Evolutionary conservation across 2,329 filamentous ascomycete genomes (phyloP), one percentile per base, ranked within the genome.

Genomic region (Aspergillus melleus): DNA sequence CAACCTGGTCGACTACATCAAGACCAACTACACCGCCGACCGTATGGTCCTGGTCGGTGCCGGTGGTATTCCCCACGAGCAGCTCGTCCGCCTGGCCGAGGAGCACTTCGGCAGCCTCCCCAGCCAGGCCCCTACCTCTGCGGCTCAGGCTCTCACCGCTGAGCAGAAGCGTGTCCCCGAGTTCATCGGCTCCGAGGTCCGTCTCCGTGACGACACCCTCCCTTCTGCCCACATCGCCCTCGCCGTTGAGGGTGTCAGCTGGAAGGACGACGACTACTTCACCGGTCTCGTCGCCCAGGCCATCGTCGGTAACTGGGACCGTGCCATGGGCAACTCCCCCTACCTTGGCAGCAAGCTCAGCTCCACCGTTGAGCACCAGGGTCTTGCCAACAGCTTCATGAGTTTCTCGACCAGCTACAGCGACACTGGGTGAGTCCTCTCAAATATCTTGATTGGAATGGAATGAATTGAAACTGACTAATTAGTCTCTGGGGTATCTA

Each of bases 351-450:
- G 92, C 90, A 97, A 96, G 86, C 91, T 99, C 72, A 96, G 92
- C 84, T 88, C 90, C 67, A 92, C 95, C 74, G 89, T 99, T 69
- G 91, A 96, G 85, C 89, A 96, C 81, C 88, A 98, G 82, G 89
- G 93, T 79, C 87, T 99, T 64, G 95, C 95, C 80, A 99, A 96
- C 85, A 97, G 93, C 87, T 99, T 97, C 86, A 99, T 99, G 96
- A 96, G 91, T 84, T 99, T 99, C 84, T 97, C 93, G 68, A 99
- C 95, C 69, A 96, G 92, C 85, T 99, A 99, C 84, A 98, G 93
- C 76, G 95, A 99, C 80, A 99, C 95, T 77, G 95, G 93, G 92
- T 96, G 87, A 80, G 88, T 77, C 29, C 6, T 22, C 46, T 14
- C 24, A 24, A 24, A 24, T 6, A 24, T 24, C 5, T 24, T 24